phyloP scores from a whole-genome alignment of 228 moss, liverwort and hornwort genomes.

The Sphagnum fallax region DNA sequence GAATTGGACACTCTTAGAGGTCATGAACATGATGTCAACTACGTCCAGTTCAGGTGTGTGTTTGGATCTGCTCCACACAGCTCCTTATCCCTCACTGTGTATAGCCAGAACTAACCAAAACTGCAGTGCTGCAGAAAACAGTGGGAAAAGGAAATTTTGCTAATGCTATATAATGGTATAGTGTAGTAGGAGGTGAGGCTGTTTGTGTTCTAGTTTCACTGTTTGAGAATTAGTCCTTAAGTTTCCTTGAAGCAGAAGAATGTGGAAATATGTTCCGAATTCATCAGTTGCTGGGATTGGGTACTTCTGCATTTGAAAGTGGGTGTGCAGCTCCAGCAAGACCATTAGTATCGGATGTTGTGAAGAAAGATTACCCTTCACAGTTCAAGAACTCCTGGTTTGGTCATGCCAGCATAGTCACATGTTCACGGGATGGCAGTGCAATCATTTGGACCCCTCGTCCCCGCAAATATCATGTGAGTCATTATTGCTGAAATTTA shows the following conservation, averaged over 20 bases:
- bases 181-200: too few relatives aligned
- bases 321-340: conserved; percentile 94
- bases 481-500: background rate
- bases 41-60: conserved; percentile 93
- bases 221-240: too few relatives aligned
- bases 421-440: conserved; percentile 95
- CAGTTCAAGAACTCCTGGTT: conserved; percentile 86
- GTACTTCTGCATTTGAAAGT: conserved; percentile 18
- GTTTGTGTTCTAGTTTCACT: too few relatives aligned
- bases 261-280: too few relatives aligned
- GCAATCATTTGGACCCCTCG: conserved; percentile 97
- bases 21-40: conserved; percentile 94
- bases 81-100: too few relatives aligned
- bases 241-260: too few relatives aligned
- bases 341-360: conserved; percentile 43
- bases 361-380: conserved; percentile 62
- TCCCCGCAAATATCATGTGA: conserved; percentile 56
- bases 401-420: conserved; percentile 95
- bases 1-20: conserved; percentile 91
- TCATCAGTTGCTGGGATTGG: too few relatives aligned
- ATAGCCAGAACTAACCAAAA: too few relatives aligned
- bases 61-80: background rate
- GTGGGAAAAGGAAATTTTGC: too few relatives aligned
- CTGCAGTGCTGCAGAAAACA: too few relatives aligned
- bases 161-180: too few relatives aligned